These are phyloP conservation scores for Boletus subcaerulescens DNA, from an alignment of 768 basidiomycete species.

Conservation along the genomic window DNA sequence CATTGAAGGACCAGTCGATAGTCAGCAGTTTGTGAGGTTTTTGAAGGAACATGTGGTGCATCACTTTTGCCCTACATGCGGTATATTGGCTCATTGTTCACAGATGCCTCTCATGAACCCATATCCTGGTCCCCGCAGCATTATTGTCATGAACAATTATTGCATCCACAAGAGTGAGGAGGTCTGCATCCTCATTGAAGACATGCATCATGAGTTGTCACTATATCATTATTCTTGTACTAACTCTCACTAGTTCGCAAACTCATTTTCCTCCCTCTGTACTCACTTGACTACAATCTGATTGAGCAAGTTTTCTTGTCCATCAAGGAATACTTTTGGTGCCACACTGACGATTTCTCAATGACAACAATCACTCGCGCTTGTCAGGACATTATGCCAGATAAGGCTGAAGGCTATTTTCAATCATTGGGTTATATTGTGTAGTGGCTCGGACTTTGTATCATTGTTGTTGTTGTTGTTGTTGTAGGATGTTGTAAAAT, in stretches of 20 bases:
- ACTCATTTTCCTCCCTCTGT: too few relatives aligned
- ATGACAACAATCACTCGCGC: neutral
- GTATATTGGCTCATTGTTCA: neutral
- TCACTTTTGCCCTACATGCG: neutral
- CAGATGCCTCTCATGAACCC: slow-evolving; percentile 2
- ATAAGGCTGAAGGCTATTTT: slow-evolving; percentile 8
- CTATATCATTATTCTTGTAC: neutral
- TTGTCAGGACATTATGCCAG: neutral
- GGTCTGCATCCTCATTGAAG: slow-evolving; percentile 16
- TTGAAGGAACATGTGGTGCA: slow-evolving; percentile 9
- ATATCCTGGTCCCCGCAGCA: neutral
- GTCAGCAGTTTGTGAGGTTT: slow-evolving; percentile 3
- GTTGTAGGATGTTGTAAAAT: neutral
- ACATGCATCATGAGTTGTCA: slow-evolving; percentile 15
- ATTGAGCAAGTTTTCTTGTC: too few relatives aligned
- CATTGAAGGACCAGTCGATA: slow-evolving; percentile 13
- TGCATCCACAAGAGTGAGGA: slow-evolving; percentile 24
- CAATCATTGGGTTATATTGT: neutral
- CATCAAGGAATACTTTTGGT: neutral
- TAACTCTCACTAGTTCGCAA: neutral
- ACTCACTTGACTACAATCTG: too few relatives aligned
- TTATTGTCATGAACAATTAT: slow-evolving; percentile 27
- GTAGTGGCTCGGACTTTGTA: neutral
- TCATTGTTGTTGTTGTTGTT: too few relatives aligned
- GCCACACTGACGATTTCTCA: neutral